Evolutionary conservation across 2,329 filamentous ascomycete genomes (phyloP), one percentile per base, ranked within the genome.

Genomic region (Cytospora piceae): DNA sequence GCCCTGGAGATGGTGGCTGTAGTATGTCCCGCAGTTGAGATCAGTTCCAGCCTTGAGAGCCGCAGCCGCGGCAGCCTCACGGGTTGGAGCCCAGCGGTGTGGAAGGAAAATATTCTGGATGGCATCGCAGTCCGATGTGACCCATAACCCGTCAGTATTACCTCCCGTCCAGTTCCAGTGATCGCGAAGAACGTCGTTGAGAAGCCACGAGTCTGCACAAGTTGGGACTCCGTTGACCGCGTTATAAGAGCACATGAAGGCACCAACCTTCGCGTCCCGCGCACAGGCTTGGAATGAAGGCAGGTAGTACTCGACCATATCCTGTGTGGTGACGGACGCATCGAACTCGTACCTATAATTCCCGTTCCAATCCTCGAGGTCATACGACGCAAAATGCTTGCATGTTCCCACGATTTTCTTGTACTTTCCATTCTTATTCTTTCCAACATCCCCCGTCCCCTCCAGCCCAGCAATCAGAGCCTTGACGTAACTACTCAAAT

Each of bases 231-330:
- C 89, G 63, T 91, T 90, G 46, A 91, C 81, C 0, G 86, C 78
- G 67, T 90, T 88, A 73, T 88, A 87, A 0, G 81, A 82, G 69
- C 85, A 87, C 86, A 88, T 88, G 68, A 88, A 79, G 49, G 86
- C 87, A 9, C 81, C 79, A 2, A 84, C 83, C 57, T 81, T 79
- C 6, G 83, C 81, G 72, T 87, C 85, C 6, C 83, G 80, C 56
- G 82, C 85, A 73, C 88, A 90, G 72, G 82, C 81, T 71, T 89
- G 79, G 76, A 91, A 91, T 0, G 87, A 82, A 0, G 85, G 86
- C 54, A 89, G 80, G 71, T 89, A 91, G 74, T 90, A 91, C 71
- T 90, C 88, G 0, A 83, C 82, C 14, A 91, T 76, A 64, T 92
- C 89, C 70, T 90, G 87, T 61, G 80, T 77, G 15, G 80, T 62